Percentiles rank a stretch among this genome's conserved stretches.
Evolutionary conservation across 2,329 filamentous ascomycete genomes (phyloP).

Genomic region (Tolypocladium album): DNA sequence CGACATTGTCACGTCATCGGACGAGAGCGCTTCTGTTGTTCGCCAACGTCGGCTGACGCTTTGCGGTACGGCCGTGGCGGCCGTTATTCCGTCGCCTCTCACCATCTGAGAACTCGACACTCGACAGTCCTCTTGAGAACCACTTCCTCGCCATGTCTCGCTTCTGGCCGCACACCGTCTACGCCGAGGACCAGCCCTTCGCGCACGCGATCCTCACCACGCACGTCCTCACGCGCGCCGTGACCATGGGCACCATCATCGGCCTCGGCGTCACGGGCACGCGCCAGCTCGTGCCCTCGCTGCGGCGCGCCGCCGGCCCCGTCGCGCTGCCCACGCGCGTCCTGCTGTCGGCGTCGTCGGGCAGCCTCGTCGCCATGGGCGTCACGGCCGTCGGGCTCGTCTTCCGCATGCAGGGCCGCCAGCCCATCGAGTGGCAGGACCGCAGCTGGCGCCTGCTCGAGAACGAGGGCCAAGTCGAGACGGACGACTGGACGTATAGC

Average conservation of each 20-base stretch:
- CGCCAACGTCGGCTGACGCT: neutral
- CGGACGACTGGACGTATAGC: slow-evolving; percentile 42
- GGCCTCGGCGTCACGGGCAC: slow-evolving; percentile 27
- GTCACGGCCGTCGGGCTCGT: slow-evolving; percentile 31
- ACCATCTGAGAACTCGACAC: neutral
- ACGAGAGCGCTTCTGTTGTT: neutral
- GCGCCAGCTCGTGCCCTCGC: slow-evolving; percentile 15
- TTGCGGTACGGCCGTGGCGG: neutral
- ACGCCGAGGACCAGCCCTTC: slow-evolving; percentile 53
- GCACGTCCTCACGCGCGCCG: slow-evolving; percentile 47
- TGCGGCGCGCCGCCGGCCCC: slow-evolving; percentile 17
- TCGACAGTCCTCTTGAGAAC: neutral
- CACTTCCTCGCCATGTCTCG: slow-evolving; percentile 34
- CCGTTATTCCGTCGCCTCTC: neutral
- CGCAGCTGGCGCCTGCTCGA: slow-evolving; percentile 50
- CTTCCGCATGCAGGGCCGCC: slow-evolving; percentile 41
- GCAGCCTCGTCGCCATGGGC: slow-evolving; percentile 31
- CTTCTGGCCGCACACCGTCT: slow-evolving; percentile 41
- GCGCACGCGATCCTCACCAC: slow-evolving; percentile 42
- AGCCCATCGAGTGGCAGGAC: slow-evolving; percentile 54
- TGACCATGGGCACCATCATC: slow-evolving; percentile 41
- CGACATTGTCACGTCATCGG: neutral
- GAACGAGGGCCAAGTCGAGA: slow-evolving; percentile 44
- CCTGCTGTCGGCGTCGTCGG: slow-evolving; percentile 33
- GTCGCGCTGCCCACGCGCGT: slow-evolving; percentile 21